A percentile compares a stretch with the other conserved stretches of the same genome.
Conservation (phyloP, 345 rosid species). For the Moricandia arvensis region DNA sequence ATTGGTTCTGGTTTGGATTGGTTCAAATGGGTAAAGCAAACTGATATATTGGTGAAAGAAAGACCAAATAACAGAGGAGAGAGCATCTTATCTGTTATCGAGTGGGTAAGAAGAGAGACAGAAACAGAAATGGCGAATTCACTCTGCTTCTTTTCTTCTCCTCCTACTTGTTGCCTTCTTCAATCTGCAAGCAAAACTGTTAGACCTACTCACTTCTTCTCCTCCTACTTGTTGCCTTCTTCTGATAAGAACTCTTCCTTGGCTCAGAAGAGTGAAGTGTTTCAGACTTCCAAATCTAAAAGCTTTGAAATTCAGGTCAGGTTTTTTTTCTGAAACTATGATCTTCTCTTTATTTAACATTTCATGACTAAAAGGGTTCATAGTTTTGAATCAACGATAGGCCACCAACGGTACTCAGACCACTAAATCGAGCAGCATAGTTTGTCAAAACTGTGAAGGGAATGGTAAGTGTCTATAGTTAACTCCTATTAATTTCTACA, state of each 20-base stretch:
- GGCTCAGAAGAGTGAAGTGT: slow-evolving; percentile 36
- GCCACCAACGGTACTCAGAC: slow-evolving; percentile 42
- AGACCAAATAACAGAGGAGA: not conserved
- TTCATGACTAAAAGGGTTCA: not conserved
- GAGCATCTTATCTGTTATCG: slow-evolving; percentile 36
- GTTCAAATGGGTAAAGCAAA: not conserved
- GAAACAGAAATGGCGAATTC: slow-evolving; percentile 35
- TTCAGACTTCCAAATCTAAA: slow-evolving; percentile 49
- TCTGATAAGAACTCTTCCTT: slow-evolving; percentile 8
- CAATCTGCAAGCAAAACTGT: slow-evolving; percentile 7
- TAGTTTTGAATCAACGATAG: slow-evolving; percentile 41
- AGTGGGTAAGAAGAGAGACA: slow-evolving; percentile 22
- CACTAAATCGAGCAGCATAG: slow-evolving; percentile 56
- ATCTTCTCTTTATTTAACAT: not conserved
- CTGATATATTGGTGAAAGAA: slow-evolving; percentile 21
- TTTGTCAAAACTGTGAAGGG: slow-evolving; percentile 78
- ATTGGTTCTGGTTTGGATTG: slow-evolving; percentile 10
- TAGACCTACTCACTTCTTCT: slow-evolving; percentile 25
- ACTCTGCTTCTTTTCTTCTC: slow-evolving; percentile 30
- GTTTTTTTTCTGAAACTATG: not conserved
- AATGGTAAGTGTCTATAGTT: slow-evolving; percentile 65
- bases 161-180: slow-evolving; percentile 22
- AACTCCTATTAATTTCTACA: no score
- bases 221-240: no score
- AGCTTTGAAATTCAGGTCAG: slow-evolving; percentile 57